Evolutionary conservation across 2,329 filamentous ascomycete species (phyloP), one percentile per base, ranked within the genome.

Genomic region (Leptodontidium sp.): DNA sequence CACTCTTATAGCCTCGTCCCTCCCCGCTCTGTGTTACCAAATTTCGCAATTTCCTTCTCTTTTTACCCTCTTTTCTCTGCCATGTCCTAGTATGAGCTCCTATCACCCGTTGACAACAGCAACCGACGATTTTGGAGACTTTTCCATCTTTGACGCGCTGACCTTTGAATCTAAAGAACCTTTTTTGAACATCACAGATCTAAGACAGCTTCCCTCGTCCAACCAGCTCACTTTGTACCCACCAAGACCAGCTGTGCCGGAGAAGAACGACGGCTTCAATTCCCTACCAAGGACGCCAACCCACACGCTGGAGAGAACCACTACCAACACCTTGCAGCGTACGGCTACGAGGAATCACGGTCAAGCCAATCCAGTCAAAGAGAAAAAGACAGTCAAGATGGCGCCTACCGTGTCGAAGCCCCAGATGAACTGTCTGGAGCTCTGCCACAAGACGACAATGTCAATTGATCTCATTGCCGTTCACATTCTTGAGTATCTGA

Each of bases 391-490:
- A 17, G 26, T 67, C 40, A 73, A 65, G 32, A 73, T 72, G 71
- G 68, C 68, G 45, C 35, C 67, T 15, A 17, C 50, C 35, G 61
- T 50, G 17, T 64, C 73, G 0, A 74, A 71, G 64, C 67, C 71
- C 24, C 74, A 76, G 35, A 58, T 55, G 7, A 68, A 73, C 29
- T 76, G 75, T 26, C 75, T 86, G 12, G 84, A 85, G 68, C 81
- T 89, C 53, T 90, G 88, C 78, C 84, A 82, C 71, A 84, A 84
- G 74, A 86, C 88, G 7, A 90, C 88, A 2, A 80, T 84, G 61
- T 82, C 88, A 32, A 88, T 87, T 68, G 89, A 91, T 77, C 85
- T 84, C 70, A 90, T 91, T 72, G 87, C 89, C 0, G 86, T 90
- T 58, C 87, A 85, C 71, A 87, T 90, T 82, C 83, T 90, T 50